Evolutionary conservation across 805 yeast species (phyloP), one percentile per base, ranked within the genome.

Genomic region (Hanseniaspora vineae): DNA sequence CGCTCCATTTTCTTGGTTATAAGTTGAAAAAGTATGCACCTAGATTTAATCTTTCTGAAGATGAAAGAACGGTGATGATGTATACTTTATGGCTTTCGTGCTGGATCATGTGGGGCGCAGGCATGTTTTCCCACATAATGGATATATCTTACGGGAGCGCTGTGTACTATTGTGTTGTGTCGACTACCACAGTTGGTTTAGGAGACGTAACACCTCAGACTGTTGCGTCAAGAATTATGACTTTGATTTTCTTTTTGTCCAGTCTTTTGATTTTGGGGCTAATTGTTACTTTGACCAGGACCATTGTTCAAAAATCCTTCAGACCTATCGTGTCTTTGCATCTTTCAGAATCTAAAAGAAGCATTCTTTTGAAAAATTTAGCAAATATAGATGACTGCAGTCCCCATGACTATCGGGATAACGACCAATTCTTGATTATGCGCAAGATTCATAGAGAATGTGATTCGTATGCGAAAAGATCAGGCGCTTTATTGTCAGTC

Each of bases 251-350:
- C 64, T 76, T 92, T 6, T 61, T 84, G 15, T 62, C 76, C 13
- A 96, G 95, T 0, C 76, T 88, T 17, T 61, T 88, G 32, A 66
- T 80, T 29, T 70, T 87, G 58, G 96, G 95, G 52, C 68, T 88
- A 44, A 76, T 85, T 14, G 70, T 88, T 19, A 74, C 84, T 0
- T 76, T 83, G 67, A 79, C 86, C 19, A 67, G 88, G 35, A 73
- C 77, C 31, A 77, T 82, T 51, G 78, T 84, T 19, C 64, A 76
- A 18, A 71, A 75, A n/a, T 69, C 82, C 2, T 72, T 80, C 2
- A 73, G 76, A 0, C 80, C 87, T 2, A 76, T 84, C 0, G 64
- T 80, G 11, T 75, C 76, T 49, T 79, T 88, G 78, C 80, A 84
- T 62, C 65, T 71, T 43, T 66, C 80, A 10, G 94, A 84, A 56